Evolutionary conservation across 2,329 filamentous ascomycete genomes (phyloP), one percentile per base, ranked within the genome.

Genomic region (Beauveria scarabaeidicola): DNA sequence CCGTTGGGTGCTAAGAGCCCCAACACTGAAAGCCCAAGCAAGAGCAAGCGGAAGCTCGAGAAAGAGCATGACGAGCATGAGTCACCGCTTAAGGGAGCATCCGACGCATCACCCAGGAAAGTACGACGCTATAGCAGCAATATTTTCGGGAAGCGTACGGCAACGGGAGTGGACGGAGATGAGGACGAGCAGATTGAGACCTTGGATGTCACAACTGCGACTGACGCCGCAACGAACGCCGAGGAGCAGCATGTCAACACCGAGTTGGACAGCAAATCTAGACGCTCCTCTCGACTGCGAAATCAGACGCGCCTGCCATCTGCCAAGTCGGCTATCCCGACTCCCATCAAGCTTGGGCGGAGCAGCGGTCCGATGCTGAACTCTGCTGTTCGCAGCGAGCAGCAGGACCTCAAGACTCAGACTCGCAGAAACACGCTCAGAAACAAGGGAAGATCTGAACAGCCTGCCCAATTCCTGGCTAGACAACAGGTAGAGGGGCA

Each of bases 391-490:
- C 68, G 69, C 21, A 69, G 61, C 44, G 67, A 69, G 47, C 69
- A 73, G 51, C 69, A 72, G 46, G 70, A 73, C 43, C 59, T 72
- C 53, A 68, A 65, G 3, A 50, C 44, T 19, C 60, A 58, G 54
- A 74, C 72, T 7, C 68, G 69, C 23, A 59, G 62, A 54, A 74
- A 74, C 62, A 74, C 72, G 54, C 66, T 63, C 58, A 69, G 63
- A 62, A 74, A 74, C 64, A 72, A 64, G 67, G 72, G 71, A 23
- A 66, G 68, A 46, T 67, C 72, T 17, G 70, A 72, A 65, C 70
- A 70, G 55, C 71, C 73, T 17, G 66, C 69, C 29, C 66, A 73
- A 48, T 64, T 72, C 52, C 64, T 74, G 51, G 72, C 69, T 63
- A 70, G 64, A 63, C 61, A 66, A 58, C 64, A 65, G 51, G 67